Base-by-base conservation (phyloP, 1,284 basidiomycete genomes). In the Apiotrichum porosum region DNA sequence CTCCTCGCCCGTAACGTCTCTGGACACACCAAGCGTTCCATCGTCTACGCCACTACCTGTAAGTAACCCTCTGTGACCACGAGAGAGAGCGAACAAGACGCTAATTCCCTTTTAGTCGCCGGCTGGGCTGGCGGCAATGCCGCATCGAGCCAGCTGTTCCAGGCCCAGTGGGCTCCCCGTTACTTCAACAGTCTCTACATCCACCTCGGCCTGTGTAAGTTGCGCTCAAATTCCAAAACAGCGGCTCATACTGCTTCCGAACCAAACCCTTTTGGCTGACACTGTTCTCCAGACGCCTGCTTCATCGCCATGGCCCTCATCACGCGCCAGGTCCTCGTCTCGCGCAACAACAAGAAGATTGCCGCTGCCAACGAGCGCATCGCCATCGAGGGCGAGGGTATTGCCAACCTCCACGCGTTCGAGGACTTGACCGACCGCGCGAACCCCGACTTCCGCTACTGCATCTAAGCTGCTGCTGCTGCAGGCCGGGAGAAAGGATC, bases 11-110 rank as follows among this genome's bases (percentile, higher is more conserved):
- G 60, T 4, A 65, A 66, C 50, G 40, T 46, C 6, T 58, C 62
- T n/a, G 63, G 63, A 13, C 53, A 59, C 33, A 66, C 62, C 19
- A 66, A 66, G 51, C 64, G 62, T 42, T 53, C 49, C 3, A 47
- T 63, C n/a, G 55, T 49, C 21, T 66, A 62, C 48, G 57, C 62
- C 23, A 41, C 54, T 9, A 54, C 54, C 19, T 66, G 48, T 44
- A 43, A 30, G 45, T 41, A n/a, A 2, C 6, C 3, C n/a, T 5
- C 21, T 14, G 3, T 21, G 21, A 4, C 9, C 24, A 5, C 6
- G 9, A 22, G 19, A 31, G 13, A 15, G 18, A 12, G 22, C 35
- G 32, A 39, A 19, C 6, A 28, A 3, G 12, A 18, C n/a, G n/a
- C n/a, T n/a, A n/a, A n/a, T n/a, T n/a, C n/a, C n/a, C n/a, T n/a